These are phyloP conservation scores for Endothia cerciana DNA, from an alignment of 2,329 filamentous ascomycete genomes.

Conservation along the genomic window DNA sequence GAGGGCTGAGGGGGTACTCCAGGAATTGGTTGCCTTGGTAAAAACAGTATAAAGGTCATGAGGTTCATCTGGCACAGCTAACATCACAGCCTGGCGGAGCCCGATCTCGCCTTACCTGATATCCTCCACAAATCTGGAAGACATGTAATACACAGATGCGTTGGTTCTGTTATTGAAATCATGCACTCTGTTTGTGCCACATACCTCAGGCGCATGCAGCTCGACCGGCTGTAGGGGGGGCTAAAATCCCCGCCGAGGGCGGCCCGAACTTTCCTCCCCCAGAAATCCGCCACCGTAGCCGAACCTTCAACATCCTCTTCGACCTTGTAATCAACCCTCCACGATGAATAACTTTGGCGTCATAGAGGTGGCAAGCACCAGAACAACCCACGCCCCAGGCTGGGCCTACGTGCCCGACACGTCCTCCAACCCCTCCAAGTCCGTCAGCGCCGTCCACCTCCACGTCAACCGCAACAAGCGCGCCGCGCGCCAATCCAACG, in stretches of 20 bases:
- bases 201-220: background rate
- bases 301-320: slow-evolving; percentile 9
- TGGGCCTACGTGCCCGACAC: slow-evolving; percentile 92
- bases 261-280: slow-evolving; percentile 21
- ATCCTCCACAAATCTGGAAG: no score
- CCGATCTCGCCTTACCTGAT: background rate
- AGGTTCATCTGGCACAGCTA: background rate
- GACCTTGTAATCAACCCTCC: background rate
- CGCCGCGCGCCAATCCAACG: slow-evolving; percentile 62
- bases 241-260: slow-evolving; percentile 30
- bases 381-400: slow-evolving; percentile 74
- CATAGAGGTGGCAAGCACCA: slow-evolving; percentile 76
- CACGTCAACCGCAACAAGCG: slow-evolving; percentile 70
- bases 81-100: background rate
- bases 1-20: background rate
- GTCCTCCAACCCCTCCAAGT: slow-evolving; percentile 55
- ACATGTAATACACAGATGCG: no score
- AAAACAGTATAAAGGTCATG: background rate
- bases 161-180: no score
- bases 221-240: background rate
- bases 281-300: slow-evolving; percentile 11
- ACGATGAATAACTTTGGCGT: slow-evolving; percentile 74
- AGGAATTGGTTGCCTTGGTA: background rate
- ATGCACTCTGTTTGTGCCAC: no score
- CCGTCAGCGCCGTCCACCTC: slow-evolving; percentile 35